Evolutionary conservation across 805 yeast genomes (phyloP).

Genomic region (Yarrowia sp.): DNA sequence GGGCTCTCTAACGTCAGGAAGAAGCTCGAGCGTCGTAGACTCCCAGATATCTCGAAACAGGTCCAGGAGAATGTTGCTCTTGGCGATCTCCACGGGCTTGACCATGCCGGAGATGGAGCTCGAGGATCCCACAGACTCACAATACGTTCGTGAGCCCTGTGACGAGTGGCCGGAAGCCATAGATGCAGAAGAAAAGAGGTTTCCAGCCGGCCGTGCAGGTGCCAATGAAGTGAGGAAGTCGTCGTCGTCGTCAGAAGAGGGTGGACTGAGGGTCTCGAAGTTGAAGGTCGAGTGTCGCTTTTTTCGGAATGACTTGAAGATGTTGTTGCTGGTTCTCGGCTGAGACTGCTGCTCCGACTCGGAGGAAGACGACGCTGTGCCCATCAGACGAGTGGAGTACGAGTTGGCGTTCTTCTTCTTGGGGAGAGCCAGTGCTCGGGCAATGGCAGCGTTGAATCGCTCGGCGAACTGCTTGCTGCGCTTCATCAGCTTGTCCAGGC

Average conservation of each 20-base stretch:
- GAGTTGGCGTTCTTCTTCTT: neutral
- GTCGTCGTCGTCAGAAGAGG: conserved; percentile 7
- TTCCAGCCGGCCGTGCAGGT: neutral
- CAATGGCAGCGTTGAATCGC: neutral
- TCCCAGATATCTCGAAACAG: conserved; percentile 1
- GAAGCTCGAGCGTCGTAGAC: neutral
- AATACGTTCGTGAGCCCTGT: neutral
- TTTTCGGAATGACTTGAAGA: conserved; percentile 4
- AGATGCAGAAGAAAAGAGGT: neutral
- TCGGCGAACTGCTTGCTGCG: conserved; percentile 5
- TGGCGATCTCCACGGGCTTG: conserved; percentile 4
- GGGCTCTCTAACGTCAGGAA: conserved; percentile 1
- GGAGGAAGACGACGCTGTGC: neutral
- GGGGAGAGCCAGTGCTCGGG: neutral
- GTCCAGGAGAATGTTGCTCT: neutral
- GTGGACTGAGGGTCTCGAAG: neutral
- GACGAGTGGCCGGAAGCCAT: neutral
- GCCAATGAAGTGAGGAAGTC: neutral
- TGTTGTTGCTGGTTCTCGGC: conserved; percentile 4
- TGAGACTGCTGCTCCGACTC: neutral
- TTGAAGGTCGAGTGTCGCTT: conserved; percentile 5
- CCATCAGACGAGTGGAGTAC: neutral
- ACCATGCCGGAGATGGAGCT: neutral
- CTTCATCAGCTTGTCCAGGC: neutral
- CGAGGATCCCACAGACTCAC: neutral